Base-by-base conservation (phyloP, 2,329 filamentous ascomycete genomes). In the Karstenula rhodostoma region DNA sequence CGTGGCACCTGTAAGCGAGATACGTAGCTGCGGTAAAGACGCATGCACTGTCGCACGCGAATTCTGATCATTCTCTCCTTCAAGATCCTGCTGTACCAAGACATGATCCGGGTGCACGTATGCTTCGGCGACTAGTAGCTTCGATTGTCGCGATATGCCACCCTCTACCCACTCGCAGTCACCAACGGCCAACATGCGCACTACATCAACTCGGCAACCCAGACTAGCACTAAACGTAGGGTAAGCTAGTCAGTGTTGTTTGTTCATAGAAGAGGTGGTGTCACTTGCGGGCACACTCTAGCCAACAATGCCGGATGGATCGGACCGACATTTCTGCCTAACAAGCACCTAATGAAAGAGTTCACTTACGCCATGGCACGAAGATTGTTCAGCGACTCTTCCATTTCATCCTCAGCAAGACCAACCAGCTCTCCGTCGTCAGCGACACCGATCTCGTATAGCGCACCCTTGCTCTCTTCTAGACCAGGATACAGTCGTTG, bases 361-460 rank as follows among this genome's bases (percentile, higher is more conserved):
- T 9, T 27, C 9, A 52, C 49, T 52, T 52, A 52, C 49, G 95
- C 94, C 94, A 99, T 99, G 53, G 91, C 88, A 62, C 89, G 87
- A 40, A 99, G 80, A 59, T 94, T 97, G 44, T 86, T 86, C 62
- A 98, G 83, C 74, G 93, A 97, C 78, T 98, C 94, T 62, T 94
- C 87, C 84, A 99, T 87, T 78, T 99, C 95, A 73, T 97, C 93
- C 65, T 91, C 88, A 2, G 92, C 91, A 49, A 99, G 82, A 0
- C 95, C 95, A 44, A 97, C 87, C 59, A 99, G 88, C 0, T 90
- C 93, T 8, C 95, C 95, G 79, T 98, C 93, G 76, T 99, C 95
- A 29, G 94, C 91, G 10, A 99, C 93, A 0, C 95, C 95, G 76
- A 99, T 96, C 77, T 99, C 94, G 70, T 99, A 99, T 52, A 98